Evolutionary conservation across 306 rosid genomes (phyloP).

Genomic region (Cotoneaster glaucophyllus): DNA sequence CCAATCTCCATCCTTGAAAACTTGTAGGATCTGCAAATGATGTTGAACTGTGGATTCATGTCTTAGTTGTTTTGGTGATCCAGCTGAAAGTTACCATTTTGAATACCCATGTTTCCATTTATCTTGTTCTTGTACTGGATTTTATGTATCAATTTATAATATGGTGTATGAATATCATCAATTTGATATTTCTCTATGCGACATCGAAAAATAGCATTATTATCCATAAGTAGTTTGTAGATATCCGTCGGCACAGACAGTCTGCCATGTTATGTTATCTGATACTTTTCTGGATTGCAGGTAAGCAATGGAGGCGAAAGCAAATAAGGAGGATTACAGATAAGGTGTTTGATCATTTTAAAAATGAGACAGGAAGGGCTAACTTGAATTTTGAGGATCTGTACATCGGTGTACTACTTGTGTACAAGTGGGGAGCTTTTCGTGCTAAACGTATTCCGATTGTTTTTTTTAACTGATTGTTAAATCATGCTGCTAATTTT

Average conservation of each 20-base stretch:
- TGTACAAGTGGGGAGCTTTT: conserved; percentile 61
- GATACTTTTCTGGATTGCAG: conserved; percentile 30
- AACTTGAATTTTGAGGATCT: conserved; percentile 63
- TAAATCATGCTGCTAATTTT: background rate
- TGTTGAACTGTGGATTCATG: background rate
- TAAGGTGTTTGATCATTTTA: conserved; percentile 39
- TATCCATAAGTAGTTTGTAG: background rate
- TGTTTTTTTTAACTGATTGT: background rate
- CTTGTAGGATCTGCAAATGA: background rate
- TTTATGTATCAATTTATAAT: background rate
- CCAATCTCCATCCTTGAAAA: background rate
- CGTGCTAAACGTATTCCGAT: background rate
- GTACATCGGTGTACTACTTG: conserved; percentile 76
- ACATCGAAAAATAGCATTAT: background rate
- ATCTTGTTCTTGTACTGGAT: background rate
- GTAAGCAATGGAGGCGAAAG: conserved; percentile 54
- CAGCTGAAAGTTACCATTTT: background rate
- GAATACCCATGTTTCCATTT: background rate
- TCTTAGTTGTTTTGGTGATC: background rate
- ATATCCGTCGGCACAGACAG: background rate
- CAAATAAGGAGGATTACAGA: conserved; percentile 59
- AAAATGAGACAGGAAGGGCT: conserved; percentile 22
- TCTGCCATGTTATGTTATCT: background rate
- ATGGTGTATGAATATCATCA: background rate
- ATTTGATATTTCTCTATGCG: background rate